Conservation (phyloP, 2,329 filamentous ascomycete species). For the Chaetomium globosum region DNA sequence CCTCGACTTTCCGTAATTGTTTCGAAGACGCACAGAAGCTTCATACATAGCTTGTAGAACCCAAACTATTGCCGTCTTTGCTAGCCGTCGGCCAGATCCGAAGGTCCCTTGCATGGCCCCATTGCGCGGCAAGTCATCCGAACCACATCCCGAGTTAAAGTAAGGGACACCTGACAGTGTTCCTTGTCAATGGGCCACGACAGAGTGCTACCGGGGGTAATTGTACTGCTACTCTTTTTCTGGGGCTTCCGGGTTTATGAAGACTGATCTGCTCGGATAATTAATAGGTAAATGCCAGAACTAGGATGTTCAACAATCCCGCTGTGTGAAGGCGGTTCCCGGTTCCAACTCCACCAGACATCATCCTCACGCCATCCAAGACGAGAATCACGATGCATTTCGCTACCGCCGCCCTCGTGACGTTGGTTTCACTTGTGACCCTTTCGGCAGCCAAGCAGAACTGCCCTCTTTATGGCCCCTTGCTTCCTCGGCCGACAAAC, state of each 20-base stretch:
- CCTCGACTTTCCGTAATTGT: slow-evolving; percentile 13
- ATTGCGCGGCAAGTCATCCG: neutral
- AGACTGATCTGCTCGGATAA: neutral
- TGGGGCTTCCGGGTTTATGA: neutral
- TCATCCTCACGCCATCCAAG: neutral
- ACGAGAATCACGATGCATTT: neutral
- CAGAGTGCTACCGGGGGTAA: neutral
- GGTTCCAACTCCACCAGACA: neutral
- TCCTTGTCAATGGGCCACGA: neutral
- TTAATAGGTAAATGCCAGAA: neutral
- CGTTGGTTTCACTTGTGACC: neutral
- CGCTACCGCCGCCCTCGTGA: neutral
- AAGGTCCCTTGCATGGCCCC: neutral
- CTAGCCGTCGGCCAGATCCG: slow-evolving; percentile 2
- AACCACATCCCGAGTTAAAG: neutral
- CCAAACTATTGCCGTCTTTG: neutral
- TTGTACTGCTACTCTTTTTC: neutral
- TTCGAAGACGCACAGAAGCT: neutral
- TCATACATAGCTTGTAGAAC: neutral
- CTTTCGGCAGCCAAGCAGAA: slow-evolving; percentile 36
- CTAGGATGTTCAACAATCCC: neutral
- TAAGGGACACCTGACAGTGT: neutral
- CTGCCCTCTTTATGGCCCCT: slow-evolving; percentile 42
- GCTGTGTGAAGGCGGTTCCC: neutral
- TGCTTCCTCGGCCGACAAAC: slow-evolving; percentile 39